Evolutionary conservation across 192 early-diverging fungal species (phyloP).

Genomic region (Gigaspora rosea): DNA sequence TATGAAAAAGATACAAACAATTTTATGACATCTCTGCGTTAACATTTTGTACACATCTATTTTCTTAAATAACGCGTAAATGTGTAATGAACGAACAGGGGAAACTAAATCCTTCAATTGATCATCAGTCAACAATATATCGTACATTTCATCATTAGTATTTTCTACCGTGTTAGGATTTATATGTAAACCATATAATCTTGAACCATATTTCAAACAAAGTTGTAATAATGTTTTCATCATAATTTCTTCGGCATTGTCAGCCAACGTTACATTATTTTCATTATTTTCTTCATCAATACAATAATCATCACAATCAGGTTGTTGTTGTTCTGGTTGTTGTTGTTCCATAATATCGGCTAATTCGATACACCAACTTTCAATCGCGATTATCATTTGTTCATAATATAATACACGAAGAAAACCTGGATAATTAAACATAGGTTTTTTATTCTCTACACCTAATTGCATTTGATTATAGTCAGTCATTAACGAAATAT

Average conservation of each 20-base stretch:
- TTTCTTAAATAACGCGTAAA: background rate
- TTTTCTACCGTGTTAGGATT: background rate
- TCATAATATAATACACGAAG: background rate
- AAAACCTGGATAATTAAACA: background rate
- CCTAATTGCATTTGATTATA: background rate
- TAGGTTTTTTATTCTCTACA: background rate
- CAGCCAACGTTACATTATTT: background rate
- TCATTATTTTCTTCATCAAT: background rate
- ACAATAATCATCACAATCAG: background rate
- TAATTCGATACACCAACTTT: background rate
- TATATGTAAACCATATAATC: background rate
- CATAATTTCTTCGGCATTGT: background rate
- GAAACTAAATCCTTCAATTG: background rate
- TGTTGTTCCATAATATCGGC: background rate
- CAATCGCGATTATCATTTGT: background rate
- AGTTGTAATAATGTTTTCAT: background rate
- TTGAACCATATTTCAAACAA: background rate
- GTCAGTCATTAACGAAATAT: background rate
- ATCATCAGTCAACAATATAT: background rate
- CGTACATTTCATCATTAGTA: background rate
- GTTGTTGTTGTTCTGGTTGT: background rate
- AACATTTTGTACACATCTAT: background rate
- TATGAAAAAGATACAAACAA: background rate
- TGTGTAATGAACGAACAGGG: background rate
- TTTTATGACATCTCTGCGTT: background rate